Base-by-base conservation (phyloP, 2,329 filamentous ascomycete genomes). In the Didymella pinodella region DNA sequence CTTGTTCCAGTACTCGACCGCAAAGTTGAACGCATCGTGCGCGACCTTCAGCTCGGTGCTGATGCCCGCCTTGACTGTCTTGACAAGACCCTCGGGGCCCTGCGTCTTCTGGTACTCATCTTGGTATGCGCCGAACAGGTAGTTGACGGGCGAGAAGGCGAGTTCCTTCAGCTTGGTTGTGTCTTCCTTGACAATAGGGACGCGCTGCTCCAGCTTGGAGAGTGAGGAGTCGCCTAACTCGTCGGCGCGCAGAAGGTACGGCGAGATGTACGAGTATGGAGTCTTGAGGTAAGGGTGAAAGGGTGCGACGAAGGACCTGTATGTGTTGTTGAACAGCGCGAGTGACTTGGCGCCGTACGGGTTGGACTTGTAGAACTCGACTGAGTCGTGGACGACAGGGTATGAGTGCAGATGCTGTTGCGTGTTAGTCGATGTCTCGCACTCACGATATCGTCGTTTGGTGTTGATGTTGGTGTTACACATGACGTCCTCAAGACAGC, bases 161-260 rank as follows among this genome's bases (percentile, higher is more conserved):
- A 71, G 64, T 57, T 72, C 68, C 68, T 74, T 76, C 51, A 79
- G 68, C 63, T 78, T 81, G 57, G 68, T 62, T 0, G 81, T 83
- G 63, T 83, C 78, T 64, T 83, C 79, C 75, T 82, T 83, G 64
- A 83, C 81, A 43, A 78, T 77, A 52, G 77, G 77, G 48, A 79
- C 75, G 46, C 67, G 67, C 34, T 68, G 58, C 61, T 79, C 77
- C 46, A 79, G 65, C 41, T 74, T 74, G 28, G 65, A 67, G 51
- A 79, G 75, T 20, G 72, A 70, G 12, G 59, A 66, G 65, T 79
- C 77, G 64, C 74, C 77, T 20, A 78, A 69, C 68, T 74, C 77
- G 76, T 98, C 95, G 72, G 88, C 93, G 77, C 89, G 92, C 76
- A 87, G 83, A 65, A 96, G 85, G 79, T 97, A 97, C 0, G 94